Base-by-base conservation (phyloP, 805 yeast genomes). In the Yarrowia porcina region DNA sequence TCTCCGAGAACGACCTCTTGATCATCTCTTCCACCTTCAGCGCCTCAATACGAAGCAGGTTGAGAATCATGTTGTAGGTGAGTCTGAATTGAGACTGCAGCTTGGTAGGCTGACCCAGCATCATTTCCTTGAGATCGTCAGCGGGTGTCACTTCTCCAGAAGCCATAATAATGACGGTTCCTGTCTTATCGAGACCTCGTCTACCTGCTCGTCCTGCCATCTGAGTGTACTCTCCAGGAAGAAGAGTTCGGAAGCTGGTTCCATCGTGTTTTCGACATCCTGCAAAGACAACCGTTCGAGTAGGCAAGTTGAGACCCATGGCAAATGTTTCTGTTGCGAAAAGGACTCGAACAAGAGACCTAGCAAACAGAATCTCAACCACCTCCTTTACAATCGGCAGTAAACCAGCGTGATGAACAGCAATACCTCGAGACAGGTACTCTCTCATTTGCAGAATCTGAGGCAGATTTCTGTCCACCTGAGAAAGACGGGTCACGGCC, bases 171-270 rank as follows among this genome's bases (percentile, higher is more conserved):
- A 94, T 90, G 12, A 94, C 99, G 0, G 97, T 93, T 71, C 99
- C 99, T 0, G 89, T 90, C 20, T 85, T 77, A 77, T 94, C 99
- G 67, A 94, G 77, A 35, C 99, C 99, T 79, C 99, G 85, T 76
- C 99, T 85, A 65, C 99, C 99, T 0, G 99, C 99, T 74, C 99
- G 83, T 47, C 99, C 99, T 0, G 97, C 92, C 99, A 94, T 94
- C 75, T 93, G 99, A 0, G 98, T 94, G 72, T 93, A 94, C 73
- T 94, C 99, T 62, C 99, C 99, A 0, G 99, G 97, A 10, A 87
- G 80, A 65, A 94, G 79, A 70, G 87, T 83, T 74, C 99, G 82
- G 74, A 90, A 85, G 0, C 83, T 82, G 30, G 85, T 81, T 49
- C 98, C 98, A 72, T 94, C 99, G 73, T 93, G 97, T 71, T 94